These are phyloP conservation scores for Rhodotorula sp. DNA, from an alignment of 1,284 basidiomycete species.

Conservation along the genomic window DNA sequence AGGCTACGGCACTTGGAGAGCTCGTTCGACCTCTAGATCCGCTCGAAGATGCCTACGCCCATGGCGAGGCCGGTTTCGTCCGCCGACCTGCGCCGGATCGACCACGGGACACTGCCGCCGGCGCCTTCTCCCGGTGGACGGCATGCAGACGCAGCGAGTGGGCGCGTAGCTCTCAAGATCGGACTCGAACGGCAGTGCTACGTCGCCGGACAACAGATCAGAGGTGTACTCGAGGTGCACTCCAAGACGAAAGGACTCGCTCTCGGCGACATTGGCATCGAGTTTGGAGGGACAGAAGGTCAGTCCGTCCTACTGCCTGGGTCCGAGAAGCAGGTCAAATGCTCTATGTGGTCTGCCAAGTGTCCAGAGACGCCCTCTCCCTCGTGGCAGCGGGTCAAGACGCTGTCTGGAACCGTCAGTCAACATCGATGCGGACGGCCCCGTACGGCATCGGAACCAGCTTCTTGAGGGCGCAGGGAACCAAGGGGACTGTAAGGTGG, in stretches of 20 bases:
- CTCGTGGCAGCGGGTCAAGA: neutral
- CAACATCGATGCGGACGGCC: neutral
- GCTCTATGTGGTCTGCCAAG: neutral
- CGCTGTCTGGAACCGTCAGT: neutral
- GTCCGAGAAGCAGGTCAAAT: too few species aligned
- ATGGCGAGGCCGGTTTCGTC: conserved; percentile 5
- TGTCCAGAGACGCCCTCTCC: neutral
- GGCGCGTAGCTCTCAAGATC: conserved; percentile 1
- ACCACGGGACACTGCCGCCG: neutral
- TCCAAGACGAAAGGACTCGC: conserved; percentile 28
- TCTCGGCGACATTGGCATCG: conserved; percentile 41
- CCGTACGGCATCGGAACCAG: neutral
- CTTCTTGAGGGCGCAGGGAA: too few species aligned
- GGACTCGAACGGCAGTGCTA: conserved; percentile 7
- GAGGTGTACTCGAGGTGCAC: conserved; percentile 38
- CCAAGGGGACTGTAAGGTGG: too few species aligned
- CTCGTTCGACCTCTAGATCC: too few species aligned
- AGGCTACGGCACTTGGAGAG: too few species aligned
- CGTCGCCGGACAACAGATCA: conserved; percentile 36
- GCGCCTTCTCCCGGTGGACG: conserved; percentile 1
- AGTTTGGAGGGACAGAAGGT: conserved; percentile 36
- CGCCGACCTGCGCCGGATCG: neutral
- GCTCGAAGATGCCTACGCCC: neutral
- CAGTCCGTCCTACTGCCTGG: neutral
- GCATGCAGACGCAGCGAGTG: neutral